A percentile compares a stretch with the other conserved stretches of the same genome.
Conservation (phyloP, 2,329 filamentous ascomycete genomes). For the Bipolaris bicolor region DNA sequence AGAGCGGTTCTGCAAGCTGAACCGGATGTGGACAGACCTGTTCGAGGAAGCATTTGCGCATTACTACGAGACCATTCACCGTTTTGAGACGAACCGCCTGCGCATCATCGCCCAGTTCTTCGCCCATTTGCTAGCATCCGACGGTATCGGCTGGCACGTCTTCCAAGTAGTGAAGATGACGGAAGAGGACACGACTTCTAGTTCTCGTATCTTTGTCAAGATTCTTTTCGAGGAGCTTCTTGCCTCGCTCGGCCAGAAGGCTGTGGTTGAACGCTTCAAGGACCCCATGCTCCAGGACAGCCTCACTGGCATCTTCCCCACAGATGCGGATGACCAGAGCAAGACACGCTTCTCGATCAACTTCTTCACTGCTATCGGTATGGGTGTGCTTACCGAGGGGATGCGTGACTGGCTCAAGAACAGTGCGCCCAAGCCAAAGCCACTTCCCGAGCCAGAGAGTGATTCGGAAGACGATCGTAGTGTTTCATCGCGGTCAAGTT, state of each 20-base stretch:
- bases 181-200: constrained; percentile 95
- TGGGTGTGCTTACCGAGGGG: constrained; percentile 91
- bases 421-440: constrained; percentile 77
- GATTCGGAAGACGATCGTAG: constrained; percentile 44
- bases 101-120: constrained; percentile 96
- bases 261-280: constrained; percentile 78
- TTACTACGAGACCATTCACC: constrained; percentile 97
- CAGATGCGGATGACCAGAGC: constrained; percentile 76
- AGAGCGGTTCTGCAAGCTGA: constrained; percentile 94
- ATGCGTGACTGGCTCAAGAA: constrained; percentile 92
- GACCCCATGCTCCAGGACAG: constrained; percentile 74
- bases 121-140: constrained; percentile 84
- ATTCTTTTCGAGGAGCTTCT: constrained; percentile 93
- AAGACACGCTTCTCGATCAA: constrained; percentile 98
- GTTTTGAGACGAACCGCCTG: constrained; percentile 92
- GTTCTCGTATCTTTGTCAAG: constrained; percentile 97
- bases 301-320: constrained; percentile 87
- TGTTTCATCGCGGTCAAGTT: constrained; percentile 43
- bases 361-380: constrained; percentile 97
- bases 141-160: constrained; percentile 92
- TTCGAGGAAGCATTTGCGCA: constrained; percentile 90
- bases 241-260: constrained; percentile 83
- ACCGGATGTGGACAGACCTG: constrained; percentile 89
- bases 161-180: constrained; percentile 85
- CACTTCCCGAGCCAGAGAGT: constrained; percentile 51